Base-by-base conservation (phyloP, 495 filamentous ascomycete genomes). In the Cetradonia linearis region DNA sequence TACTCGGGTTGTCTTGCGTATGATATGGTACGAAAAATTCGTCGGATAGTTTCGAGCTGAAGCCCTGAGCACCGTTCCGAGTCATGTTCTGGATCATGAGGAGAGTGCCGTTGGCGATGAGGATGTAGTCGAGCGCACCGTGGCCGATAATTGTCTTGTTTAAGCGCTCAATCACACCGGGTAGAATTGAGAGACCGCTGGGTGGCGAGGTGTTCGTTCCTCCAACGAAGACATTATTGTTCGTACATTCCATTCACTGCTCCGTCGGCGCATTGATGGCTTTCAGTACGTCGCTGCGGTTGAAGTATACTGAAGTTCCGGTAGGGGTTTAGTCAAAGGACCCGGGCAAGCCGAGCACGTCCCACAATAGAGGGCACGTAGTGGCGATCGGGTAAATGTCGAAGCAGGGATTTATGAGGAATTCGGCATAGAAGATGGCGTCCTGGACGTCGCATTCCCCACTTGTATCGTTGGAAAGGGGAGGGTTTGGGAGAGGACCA, bases 81-180 rank as follows among this genome's bases (percentile, higher is more conserved):
- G 87, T 91, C 87, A 92, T 89, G 69, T 91, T 91, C 65, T 93
- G 87, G 42, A 92, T 86, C 23, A 79, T 81, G 16, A 86, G 72
- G 0, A 93, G 74, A 0, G 84, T 83, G 13, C 87, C 84, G 63
- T 84, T 81, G 47, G 78, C 75, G 44, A 83, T 72, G 56, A 86
- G 77, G 62, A 83, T 75, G 68, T 80, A 78, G 67, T 87, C 84
- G 25, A 79, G 78, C 63, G 78, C 73, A 23, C 85, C 86, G 65
- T 90, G 85, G 8, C 70, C 80, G 65, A 91, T 82, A 38, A 91
- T 75, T 9, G 86, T 85, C 50, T 83, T 80, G 30, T 88, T 77
- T 1, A 83, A 84, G 28, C 76, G 72, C 62, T 90, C 86, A 60
- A 91, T 89, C n/a, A 91, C 82, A 34, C 78, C 67, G 0, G 87